These are phyloP conservation scores for Globisporangium polare DNA, from an alignment of 352 stramenopile species.

Conservation along the genomic window DNA sequence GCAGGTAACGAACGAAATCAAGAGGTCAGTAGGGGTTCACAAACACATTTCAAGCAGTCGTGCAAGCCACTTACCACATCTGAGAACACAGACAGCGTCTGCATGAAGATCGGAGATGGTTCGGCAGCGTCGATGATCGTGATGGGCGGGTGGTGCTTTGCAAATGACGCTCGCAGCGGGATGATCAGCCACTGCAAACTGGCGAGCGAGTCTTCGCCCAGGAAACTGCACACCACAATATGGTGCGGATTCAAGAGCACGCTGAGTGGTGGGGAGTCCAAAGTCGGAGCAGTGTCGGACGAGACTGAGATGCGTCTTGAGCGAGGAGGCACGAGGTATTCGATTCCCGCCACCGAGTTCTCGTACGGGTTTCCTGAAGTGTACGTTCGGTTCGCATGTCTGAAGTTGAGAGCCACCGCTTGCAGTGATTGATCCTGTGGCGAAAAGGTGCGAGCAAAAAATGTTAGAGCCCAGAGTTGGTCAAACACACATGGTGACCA, in stretches of 20 bases:
- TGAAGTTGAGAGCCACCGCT: constrained; percentile 42
- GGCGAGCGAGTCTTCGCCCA: constrained; percentile 70
- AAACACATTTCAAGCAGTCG: not conserved
- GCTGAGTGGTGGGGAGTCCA: constrained; percentile 50
- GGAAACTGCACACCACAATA: constrained; percentile 82
- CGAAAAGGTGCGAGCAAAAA: not conserved
- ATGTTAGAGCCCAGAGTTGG: not conserved
- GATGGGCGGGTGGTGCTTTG: constrained; percentile 53
- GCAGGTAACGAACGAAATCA: not conserved
- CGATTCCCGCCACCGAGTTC: constrained; percentile 22
- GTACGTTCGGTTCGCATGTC: constrained; percentile 28
- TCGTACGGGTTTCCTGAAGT: constrained; percentile 44
- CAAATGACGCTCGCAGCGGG: constrained; percentile 53
- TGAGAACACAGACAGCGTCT: constrained; percentile 43
- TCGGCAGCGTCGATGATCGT: constrained; percentile 76
- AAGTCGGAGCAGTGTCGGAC: constrained; percentile 15
- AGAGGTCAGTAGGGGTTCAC: not conserved
- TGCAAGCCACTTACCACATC: constrained; percentile 52
- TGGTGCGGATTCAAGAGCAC: constrained; percentile 64
- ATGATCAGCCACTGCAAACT: constrained; percentile 77
- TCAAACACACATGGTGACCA: not conserved
- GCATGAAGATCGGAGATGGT: constrained; percentile 45
- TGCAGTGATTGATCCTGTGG: constrained; percentile 60
- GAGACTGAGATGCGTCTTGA: constrained; percentile 22
- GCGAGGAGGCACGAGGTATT: constrained; percentile 17